phyloP scores from a whole-genome alignment of 2,329 filamentous ascomycete species.

The Trichophyton benhamiae region DNA sequence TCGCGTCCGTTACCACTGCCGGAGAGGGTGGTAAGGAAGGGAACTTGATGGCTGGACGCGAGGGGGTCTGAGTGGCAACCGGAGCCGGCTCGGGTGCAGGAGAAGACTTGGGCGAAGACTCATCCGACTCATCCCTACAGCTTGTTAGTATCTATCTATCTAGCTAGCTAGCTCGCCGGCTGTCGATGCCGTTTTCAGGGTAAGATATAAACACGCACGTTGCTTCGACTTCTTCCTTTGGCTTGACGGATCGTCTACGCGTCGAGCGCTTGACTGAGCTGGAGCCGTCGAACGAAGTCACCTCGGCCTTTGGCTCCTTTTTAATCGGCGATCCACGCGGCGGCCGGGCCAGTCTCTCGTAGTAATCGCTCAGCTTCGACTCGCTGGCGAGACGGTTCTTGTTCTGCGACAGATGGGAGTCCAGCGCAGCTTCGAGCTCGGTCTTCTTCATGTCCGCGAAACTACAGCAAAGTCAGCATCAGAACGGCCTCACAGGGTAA shows the following conservation, averaged over 20 bases:
- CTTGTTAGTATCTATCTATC: too few relatives aligned
- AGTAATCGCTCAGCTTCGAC: conserved; percentile 60
- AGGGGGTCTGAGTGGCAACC: conserved; percentile 19
- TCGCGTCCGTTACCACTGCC: conserved; percentile 59
- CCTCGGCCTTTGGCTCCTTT: conserved; percentile 31
- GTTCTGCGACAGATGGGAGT: conserved; percentile 61
- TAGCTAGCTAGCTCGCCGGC: too few relatives aligned
- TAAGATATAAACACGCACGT: conserved; percentile 11
- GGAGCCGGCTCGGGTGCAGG: conserved; percentile 36
- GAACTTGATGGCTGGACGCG: conserved; percentile 34
- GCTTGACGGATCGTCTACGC: conserved; percentile 33
- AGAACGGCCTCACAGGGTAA: conserved; percentile 10
- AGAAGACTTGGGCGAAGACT: conserved; percentile 30
- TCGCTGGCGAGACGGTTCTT: conserved; percentile 51
- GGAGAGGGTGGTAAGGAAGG: conserved; percentile 69
- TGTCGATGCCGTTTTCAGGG: too few relatives aligned
- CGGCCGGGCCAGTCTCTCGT: conserved; percentile 40
- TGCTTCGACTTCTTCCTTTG: conserved; percentile 26
- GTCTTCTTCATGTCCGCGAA: conserved; percentile 61
- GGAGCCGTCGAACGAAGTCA: conserved; percentile 24
- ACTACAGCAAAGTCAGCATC: conserved; percentile 32
- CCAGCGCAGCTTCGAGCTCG: conserved; percentile 64
- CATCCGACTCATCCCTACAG: conserved; percentile 17
- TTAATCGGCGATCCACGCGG: conserved; percentile 38
- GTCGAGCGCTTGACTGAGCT: conserved; percentile 22